These are phyloP conservation scores for Macadamia tetraphylla DNA, from an alignment of 164 flowering plant genomes.

Conservation along the genomic window DNA sequence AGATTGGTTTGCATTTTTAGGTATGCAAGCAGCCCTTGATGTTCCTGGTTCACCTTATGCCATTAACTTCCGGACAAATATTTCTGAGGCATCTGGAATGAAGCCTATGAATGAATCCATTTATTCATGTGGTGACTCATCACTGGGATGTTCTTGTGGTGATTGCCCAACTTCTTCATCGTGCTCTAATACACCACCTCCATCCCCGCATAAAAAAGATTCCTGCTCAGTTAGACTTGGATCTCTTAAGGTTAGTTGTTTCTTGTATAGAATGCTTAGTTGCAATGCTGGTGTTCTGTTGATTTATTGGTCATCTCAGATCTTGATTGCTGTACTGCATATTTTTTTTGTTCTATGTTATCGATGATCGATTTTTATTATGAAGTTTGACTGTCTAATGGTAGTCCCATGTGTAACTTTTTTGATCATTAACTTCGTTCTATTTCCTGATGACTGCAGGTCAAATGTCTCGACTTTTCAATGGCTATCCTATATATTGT, in stretches of 20 bases:
- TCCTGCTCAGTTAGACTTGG: constrained; percentile 77
- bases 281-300: background rate
- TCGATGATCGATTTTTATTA: background rate
- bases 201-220: constrained; percentile 36
- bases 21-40: constrained; percentile 45
- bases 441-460: constrained; percentile 45
- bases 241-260: constrained; percentile 54
- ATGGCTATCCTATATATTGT: constrained; percentile 62
- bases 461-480: constrained; percentile 75
- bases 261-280: background rate
- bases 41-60: constrained; percentile 92
- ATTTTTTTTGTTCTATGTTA: background rate
- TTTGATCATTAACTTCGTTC: constrained; percentile 7
- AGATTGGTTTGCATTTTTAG: constrained; percentile 96
- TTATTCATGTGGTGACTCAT: constrained; percentile 86
- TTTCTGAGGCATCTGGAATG: constrained; percentile 71
- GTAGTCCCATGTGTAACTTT: background rate
- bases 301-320: background rate
- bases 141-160: constrained; percentile 98
- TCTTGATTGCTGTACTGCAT: background rate
- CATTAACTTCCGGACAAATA: constrained; percentile 53
- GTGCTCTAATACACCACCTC: constrained; percentile 57
- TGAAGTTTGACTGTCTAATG: background rate
- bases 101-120: constrained; percentile 81
- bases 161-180: constrained; percentile 85